Conservation (phyloP, 2,329 filamentous ascomycete species). For the Epichloe festucae region DNA sequence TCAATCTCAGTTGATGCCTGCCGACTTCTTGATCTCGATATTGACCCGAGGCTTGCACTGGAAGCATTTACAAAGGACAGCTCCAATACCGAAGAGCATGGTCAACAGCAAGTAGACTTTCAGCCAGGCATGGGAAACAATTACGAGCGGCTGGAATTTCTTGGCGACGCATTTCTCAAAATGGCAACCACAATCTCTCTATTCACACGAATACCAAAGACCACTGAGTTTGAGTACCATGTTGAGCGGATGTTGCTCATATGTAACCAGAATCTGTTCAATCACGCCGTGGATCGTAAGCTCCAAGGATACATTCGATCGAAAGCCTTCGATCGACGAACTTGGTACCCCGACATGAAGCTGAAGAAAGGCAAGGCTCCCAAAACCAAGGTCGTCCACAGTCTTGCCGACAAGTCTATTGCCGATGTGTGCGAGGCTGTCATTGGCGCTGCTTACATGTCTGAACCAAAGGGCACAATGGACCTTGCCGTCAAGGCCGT, state of each 20-base stretch:
- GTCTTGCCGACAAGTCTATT: conserved; percentile 74
- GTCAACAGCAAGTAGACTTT: conserved; percentile 54
- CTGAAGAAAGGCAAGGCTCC: conserved; percentile 59
- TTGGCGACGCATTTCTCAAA: conserved; percentile 90
- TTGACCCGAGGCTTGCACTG: conserved; percentile 58
- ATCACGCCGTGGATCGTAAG: conserved; percentile 54
- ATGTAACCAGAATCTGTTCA: conserved; percentile 82
- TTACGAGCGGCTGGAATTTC: conserved; percentile 86
- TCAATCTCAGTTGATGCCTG: conserved; percentile 71
- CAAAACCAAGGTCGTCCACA: conserved; percentile 38
- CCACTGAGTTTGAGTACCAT: conserved; percentile 78
- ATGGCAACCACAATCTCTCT: conserved; percentile 87
- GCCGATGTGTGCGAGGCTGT: conserved; percentile 91
- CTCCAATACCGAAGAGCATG: conserved; percentile 66
- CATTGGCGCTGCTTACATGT: conserved; percentile 71
- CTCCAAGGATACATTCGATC: conserved; percentile 68
- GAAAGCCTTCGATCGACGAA: conserved; percentile 65
- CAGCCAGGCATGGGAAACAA: conserved; percentile 84
- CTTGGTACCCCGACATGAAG: conserved; percentile 78
- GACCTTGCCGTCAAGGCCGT: conserved; percentile 51
- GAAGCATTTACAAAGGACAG: conserved; percentile 91
- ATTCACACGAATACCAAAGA: conserved; percentile 62
- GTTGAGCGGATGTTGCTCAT: conserved; percentile 82
- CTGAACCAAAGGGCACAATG: conserved; percentile 27
- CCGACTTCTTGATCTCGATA: conserved; percentile 45